These are phyloP conservation scores for Pyrus communis DNA, from an alignment of 306 rosid species.

Conservation along the genomic window DNA sequence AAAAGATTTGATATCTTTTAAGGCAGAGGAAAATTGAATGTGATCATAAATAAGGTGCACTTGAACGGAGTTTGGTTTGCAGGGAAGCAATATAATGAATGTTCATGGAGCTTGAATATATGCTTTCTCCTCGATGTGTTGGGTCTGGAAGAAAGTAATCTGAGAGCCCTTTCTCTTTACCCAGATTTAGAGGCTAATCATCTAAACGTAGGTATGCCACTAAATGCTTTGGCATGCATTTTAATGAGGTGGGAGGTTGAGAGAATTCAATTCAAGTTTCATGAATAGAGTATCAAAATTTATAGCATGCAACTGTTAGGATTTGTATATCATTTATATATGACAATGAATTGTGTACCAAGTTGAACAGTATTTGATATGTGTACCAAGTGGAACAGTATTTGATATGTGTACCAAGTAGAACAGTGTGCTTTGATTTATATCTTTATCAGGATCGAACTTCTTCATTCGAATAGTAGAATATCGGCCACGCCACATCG, in stretches of 20 bases:
- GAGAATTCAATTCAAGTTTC: slow-evolving; percentile 54
- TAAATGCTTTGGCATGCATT: slow-evolving; percentile 62
- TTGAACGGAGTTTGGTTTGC: slow-evolving; percentile 55
- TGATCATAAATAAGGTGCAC: slow-evolving; percentile 20
- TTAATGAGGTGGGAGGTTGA: slow-evolving; percentile 50
- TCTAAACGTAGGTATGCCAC: slow-evolving; percentile 24
- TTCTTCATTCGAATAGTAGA: not conserved
- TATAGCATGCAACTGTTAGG: not conserved
- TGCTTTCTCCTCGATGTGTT: too few relatives aligned
- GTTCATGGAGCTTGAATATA: not conserved
- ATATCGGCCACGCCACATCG: too few relatives aligned
- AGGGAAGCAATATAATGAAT: slow-evolving; percentile 8
- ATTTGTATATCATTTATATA: not conserved
- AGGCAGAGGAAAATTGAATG: slow-evolving; percentile 20
- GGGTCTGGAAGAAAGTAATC: too few relatives aligned
- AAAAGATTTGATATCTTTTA: not conserved
- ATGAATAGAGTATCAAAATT: slow-evolving; percentile 27
- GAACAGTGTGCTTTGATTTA: not conserved
- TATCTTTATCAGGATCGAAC: not conserved
- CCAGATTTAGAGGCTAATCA: slow-evolving; percentile 40
- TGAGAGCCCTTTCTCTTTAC: not conserved
- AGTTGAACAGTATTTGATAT: not conserved
- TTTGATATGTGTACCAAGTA: not conserved
- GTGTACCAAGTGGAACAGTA: not conserved
- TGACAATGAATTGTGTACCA: not conserved